phyloP scores from a whole-genome alignment of 345 rosid genomes.

The Citrus cavaleriei region DNA sequence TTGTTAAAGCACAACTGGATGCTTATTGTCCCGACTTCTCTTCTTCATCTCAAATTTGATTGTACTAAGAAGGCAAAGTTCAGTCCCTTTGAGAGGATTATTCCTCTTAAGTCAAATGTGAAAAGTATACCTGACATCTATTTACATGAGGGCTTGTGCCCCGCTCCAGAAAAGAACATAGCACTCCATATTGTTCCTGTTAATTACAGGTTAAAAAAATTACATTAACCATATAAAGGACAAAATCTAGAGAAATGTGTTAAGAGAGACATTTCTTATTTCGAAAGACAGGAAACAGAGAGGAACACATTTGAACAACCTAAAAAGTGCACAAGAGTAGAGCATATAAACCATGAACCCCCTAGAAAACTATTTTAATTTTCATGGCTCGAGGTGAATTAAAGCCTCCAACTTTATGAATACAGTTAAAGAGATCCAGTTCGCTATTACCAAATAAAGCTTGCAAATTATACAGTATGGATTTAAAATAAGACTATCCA shows the following conservation, averaged over 20 bases:
- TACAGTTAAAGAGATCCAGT: background rate
- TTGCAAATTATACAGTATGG: background rate
- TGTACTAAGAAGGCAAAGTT: background rate
- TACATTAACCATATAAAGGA: background rate
- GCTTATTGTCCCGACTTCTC: background rate
- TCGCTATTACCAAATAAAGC: background rate
- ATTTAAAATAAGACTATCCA: background rate
- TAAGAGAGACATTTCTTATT: background rate
- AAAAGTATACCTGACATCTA: constrained; percentile 65
- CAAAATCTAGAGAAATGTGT: background rate
- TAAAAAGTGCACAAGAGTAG: background rate
- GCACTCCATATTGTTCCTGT: constrained; percentile 74
- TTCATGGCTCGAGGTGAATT: background rate
- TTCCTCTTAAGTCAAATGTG: background rate
- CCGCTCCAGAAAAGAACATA: constrained; percentile 39
- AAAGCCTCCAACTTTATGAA: background rate
- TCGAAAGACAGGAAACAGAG: background rate
- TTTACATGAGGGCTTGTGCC: constrained; percentile 57
- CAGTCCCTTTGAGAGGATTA: background rate
- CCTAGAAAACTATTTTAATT: background rate
- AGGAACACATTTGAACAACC: background rate
- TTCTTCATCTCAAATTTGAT: background rate
- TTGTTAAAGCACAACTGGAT: background rate
- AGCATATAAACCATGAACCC: background rate
- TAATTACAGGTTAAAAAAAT: constrained; percentile 14